Percentiles rank a stretch among this genome's conserved stretches.
Evolutionary conservation across 2,329 filamentous ascomycete genomes (phyloP).

Genomic region (Blastomyces percursus): DNA sequence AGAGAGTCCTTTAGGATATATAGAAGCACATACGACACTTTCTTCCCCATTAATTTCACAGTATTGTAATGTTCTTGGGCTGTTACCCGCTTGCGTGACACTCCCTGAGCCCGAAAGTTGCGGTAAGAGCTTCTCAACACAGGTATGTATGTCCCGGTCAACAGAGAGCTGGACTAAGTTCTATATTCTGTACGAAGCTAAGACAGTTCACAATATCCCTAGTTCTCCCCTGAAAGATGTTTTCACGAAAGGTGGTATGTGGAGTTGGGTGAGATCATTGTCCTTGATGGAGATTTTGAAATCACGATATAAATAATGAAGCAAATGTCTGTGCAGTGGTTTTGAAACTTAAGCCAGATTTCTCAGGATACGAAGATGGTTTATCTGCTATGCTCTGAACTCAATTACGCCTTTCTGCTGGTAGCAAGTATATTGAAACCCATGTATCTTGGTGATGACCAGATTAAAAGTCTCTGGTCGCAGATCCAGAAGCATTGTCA

Average conservation of each 20-base stretch:
- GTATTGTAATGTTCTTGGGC: not conserved
- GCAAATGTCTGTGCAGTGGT: not conserved
- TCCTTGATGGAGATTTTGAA: not conserved
- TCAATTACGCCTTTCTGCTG: not conserved
- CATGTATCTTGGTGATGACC: not conserved
- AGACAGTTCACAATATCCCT: not conserved
- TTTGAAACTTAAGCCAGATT: not conserved
- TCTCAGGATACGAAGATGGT: not conserved
- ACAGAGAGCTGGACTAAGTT: not conserved
- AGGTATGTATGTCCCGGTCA: not conserved
- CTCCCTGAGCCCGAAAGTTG: not conserved
- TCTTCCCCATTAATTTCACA: not conserved
- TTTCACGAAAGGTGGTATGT: not conserved
- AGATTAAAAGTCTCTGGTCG: not conserved
- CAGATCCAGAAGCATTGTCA: not conserved
- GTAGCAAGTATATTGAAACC: not conserved
- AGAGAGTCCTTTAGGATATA: not conserved
- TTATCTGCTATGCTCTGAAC: not conserved
- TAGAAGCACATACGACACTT: not conserved
- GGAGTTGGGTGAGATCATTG: not conserved
- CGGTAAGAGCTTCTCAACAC: not conserved
- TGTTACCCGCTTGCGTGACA: not conserved
- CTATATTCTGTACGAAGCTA: not conserved
- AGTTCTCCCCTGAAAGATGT: not conserved
- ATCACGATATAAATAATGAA: not conserved